These are phyloP conservation scores for Trichoderma koningii DNA, from an alignment of 2,329 filamentous ascomycete genomes.

Conservation along the genomic window DNA sequence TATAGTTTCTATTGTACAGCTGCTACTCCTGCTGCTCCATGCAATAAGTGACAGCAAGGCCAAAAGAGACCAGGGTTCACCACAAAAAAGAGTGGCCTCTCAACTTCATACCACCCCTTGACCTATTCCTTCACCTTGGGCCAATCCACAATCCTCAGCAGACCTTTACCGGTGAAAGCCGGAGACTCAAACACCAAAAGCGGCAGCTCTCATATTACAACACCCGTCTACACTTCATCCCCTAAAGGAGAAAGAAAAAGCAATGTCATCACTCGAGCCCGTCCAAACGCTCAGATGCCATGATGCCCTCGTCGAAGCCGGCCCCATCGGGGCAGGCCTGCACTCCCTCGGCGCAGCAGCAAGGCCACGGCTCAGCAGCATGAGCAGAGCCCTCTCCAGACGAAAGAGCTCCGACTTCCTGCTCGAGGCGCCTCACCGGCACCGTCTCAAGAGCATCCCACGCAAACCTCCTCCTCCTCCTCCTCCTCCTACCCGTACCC, in stretches of 20 bases:
- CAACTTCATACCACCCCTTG: too few species aligned
- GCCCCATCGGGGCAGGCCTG: constrained; percentile 3
- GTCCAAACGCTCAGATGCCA: constrained; percentile 25
- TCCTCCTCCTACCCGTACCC: neutral
- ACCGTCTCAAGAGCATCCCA: constrained; percentile 1
- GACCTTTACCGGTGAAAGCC: too few species aligned
- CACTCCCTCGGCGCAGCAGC: neutral
- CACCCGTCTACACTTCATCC: neutral
- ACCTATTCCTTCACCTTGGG: too few species aligned
- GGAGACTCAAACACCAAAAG: too few species aligned
- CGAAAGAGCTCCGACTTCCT: constrained; percentile 26
- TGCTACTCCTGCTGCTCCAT: too few species aligned
- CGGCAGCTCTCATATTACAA: too few species aligned
- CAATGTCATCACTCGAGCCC: constrained; percentile 24
- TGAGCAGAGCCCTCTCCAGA: constrained; percentile 16
- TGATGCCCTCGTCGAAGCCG: constrained; percentile 11
- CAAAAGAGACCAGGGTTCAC: too few species aligned
- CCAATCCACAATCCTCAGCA: too few species aligned
- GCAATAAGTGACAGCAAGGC: too few species aligned
- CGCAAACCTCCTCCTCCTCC: neutral
- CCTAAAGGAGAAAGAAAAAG: neutral
- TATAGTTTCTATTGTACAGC: too few species aligned
- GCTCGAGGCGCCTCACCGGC: constrained; percentile 20
- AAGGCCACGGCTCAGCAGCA: neutral
- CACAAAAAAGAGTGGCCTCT: too few species aligned